Percentiles rank a stretch among this genome's conserved stretches.
Conservation (phyloP, 75 land plant genomes). For the Sequoiadendron giganteum region DNA sequence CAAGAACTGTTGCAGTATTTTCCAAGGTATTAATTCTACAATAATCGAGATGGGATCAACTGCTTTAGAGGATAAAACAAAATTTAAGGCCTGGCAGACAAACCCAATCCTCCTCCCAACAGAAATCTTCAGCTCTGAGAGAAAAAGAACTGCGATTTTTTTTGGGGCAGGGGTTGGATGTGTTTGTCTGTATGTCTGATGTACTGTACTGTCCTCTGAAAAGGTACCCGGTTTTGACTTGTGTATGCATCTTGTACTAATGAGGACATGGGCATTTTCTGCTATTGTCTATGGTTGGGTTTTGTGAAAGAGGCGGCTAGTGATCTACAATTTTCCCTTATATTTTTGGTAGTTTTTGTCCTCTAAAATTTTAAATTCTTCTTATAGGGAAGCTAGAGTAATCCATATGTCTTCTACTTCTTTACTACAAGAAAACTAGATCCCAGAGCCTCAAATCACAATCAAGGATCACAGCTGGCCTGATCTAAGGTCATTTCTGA, state of each 20-base stretch:
- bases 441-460: too few species aligned
- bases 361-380: too few species aligned
- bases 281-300: background rate
- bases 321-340: background rate
- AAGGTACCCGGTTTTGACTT: background rate
- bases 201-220: background rate
- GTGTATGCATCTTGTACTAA: background rate
- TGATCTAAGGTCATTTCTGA: too few species aligned
- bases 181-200: conserved; percentile 2
- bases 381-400: too few species aligned
- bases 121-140: background rate
- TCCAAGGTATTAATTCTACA: background rate
- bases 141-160: background rate
- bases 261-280: background rate
- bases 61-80: background rate
- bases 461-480: too few species aligned
- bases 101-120: background rate
- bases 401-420: too few species aligned
- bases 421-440: too few species aligned
- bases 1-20: background rate
- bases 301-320: background rate
- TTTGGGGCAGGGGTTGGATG: too few species aligned
- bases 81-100: background rate
- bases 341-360: too few species aligned
- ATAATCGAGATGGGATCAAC: background rate